Percentiles rank a stretch among this genome's conserved stretches.
Conservation (phyloP, 2,329 filamentous ascomycete genomes). For the Gaeumannomyces tritici region DNA sequence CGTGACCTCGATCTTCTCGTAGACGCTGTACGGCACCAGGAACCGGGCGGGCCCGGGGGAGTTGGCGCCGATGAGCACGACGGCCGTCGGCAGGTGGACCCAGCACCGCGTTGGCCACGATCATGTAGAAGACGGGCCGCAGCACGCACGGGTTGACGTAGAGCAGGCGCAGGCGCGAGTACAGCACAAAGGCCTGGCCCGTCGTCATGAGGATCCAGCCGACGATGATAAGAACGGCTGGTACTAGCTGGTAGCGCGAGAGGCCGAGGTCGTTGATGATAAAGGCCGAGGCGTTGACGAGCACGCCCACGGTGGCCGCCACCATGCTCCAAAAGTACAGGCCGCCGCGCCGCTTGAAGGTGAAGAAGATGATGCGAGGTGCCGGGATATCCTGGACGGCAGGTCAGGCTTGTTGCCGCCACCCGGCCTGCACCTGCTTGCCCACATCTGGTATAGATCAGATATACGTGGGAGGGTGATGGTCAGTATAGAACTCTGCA, state of each 20-base stretch:
- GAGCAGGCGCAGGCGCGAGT: conserved; percentile 52
- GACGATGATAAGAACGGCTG: not conserved
- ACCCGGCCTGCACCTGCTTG: no score
- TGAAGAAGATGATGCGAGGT: not conserved
- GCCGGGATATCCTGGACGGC: no score
- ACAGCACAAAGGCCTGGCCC: conserved; percentile 51
- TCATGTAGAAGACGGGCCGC: conserved; percentile 43
- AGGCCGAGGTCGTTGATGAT: not conserved
- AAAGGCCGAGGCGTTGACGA: no score
- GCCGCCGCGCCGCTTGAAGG: conserved; percentile 1
- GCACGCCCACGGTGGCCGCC: no score
- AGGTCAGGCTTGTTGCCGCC: no score
- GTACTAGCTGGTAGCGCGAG: not conserved
- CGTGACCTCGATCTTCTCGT: conserved; percentile 47
- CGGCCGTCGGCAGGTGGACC: conserved; percentile 44
- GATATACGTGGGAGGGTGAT: no score
- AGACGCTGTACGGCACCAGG: conserved; percentile 28
- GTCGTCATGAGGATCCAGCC: conserved; percentile 51
- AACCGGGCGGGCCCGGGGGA: conserved; percentile 22
- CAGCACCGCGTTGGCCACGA: conserved; percentile 42
- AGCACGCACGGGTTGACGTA: conserved; percentile 38
- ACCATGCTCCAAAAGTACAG: conserved; percentile 3
- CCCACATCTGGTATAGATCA: no score
- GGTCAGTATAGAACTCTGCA: no score
- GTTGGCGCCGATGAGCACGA: conserved; percentile 33